Conservation (phyloP, 2,329 filamentous ascomycete species). For the Trichoderma sp. region DNA sequence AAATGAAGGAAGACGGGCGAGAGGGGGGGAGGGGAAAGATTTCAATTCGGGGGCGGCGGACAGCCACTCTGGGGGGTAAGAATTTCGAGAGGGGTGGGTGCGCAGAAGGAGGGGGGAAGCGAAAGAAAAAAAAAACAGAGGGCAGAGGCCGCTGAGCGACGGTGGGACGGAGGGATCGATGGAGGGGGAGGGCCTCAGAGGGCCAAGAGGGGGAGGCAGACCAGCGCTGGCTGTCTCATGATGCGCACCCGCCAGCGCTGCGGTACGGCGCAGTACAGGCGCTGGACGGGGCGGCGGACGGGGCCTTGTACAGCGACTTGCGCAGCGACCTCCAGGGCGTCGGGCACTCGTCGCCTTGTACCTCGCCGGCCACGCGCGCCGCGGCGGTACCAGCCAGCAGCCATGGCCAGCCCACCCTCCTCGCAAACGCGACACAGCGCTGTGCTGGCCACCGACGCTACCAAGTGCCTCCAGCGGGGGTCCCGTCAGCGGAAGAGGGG, state of each 20-base stretch:
- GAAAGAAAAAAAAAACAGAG: background rate
- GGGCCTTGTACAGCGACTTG: slow-evolving; percentile 18
- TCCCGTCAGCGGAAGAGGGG: slow-evolving; percentile 28
- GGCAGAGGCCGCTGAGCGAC: slow-evolving; percentile 3
- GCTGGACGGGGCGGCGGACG: slow-evolving; percentile 5
- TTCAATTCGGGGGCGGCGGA: slow-evolving; percentile 29
- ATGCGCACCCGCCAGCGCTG: background rate
- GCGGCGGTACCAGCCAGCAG: background rate
- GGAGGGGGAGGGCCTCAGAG: slow-evolving; percentile 4
- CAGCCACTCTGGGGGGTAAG: slow-evolving; percentile 25
- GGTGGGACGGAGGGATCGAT: slow-evolving; percentile 1
- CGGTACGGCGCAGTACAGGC: slow-evolving; percentile 10
- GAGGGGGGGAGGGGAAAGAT: slow-evolving; percentile 35
- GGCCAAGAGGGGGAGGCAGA: background rate
- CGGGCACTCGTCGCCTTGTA: background rate
- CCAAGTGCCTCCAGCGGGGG: slow-evolving; percentile 33
- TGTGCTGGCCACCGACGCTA: slow-evolving; percentile 29
- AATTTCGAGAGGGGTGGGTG: slow-evolving; percentile 25
- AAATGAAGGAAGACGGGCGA: slow-evolving; percentile 29
- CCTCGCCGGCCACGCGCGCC: background rate
- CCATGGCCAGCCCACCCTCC: slow-evolving; percentile 3
- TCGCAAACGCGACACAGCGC: slow-evolving; percentile 23
- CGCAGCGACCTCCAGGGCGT: slow-evolving; percentile 20
- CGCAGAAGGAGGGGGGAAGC: slow-evolving; percentile 24
- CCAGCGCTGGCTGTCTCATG: background rate